Percentiles rank a stretch among this genome's conserved stretches.
These are phyloP conservation scores for Ashbya aceris DNA, from an alignment of 1,139 yeast genomes.

Conservation along the genomic window DNA sequence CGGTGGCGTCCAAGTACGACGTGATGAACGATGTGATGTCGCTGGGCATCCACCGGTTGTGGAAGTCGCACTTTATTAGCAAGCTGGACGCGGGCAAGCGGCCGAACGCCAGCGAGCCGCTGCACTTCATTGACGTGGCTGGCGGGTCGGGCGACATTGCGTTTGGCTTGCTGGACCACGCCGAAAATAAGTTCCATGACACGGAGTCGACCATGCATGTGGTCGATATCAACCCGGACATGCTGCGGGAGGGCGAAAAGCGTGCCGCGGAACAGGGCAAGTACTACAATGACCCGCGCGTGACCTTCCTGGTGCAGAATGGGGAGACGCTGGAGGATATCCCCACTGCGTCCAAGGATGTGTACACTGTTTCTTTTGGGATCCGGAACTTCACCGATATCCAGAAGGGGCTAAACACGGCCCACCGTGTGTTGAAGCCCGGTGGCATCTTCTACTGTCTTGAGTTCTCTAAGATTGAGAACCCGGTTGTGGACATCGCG, in stretches of 20 bases:
- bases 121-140: slow-evolving; percentile 89
- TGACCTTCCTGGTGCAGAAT: slow-evolving; percentile 77
- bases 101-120: slow-evolving; percentile 70
- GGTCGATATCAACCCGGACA: slow-evolving; percentile 91
- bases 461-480: slow-evolving; percentile 88
- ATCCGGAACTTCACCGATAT: slow-evolving; percentile 92
- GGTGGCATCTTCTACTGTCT: slow-evolving; percentile 97
- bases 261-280: slow-evolving; percentile 47
- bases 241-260: slow-evolving; percentile 86
- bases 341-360: slow-evolving; percentile 81
- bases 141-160: slow-evolving; percentile 99
- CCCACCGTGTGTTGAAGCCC: slow-evolving; percentile 91
- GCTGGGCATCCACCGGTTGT: slow-evolving; percentile 83
- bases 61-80: slow-evolving; percentile 88
- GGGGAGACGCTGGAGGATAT: slow-evolving; percentile 85
- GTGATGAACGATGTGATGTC: slow-evolving; percentile 98
- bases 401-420: slow-evolving; percentile 87
- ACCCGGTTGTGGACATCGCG: slow-evolving; percentile 59
- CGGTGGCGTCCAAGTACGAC: slow-evolving; percentile 91
- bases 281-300: slow-evolving; percentile 50
- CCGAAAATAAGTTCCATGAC: slow-evolving; percentile 71
- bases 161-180: slow-evolving; percentile 87
- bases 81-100: slow-evolving; percentile 90
- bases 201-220: slow-evolving; percentile 72
- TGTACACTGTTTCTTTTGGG: slow-evolving; percentile 95